Evolutionary conservation across 306 rosid genomes (phyloP), one percentile per base, ranked within the genome.

Genomic region (Sesbania bispinosa): DNA sequence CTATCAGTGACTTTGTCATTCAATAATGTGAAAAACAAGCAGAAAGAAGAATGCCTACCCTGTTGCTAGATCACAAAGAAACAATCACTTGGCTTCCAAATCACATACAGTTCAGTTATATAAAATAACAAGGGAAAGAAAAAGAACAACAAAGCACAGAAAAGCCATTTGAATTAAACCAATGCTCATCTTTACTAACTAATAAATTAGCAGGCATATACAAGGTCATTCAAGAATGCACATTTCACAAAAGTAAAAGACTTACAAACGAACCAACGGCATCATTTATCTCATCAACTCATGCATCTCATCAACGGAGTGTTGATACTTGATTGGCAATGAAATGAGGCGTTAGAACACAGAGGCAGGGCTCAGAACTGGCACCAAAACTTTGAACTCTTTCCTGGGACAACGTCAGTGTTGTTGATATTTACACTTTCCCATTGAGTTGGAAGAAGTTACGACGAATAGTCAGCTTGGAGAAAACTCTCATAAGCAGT

Each of bases 401-500:
- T 66, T 50, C 62, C 7, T n/a, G 46, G 69, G 33, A 70, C 74
- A 79, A 81, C 75, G 67, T 59, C 41, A 57, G 75, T 35, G 65
- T 70, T 70, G 69, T 77, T 27, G 77, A 61, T 80, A 89, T 89
- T 64, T 84, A 84, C 92, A 78, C 81, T 79, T 67, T 73, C 55
- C 26, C 65, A 32, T 58, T 43, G 7, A 36, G 78, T 76, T 72
- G 76, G 78, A 52, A 47, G 77, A 80, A 52, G 81, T 60, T 68
- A 71, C 4, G 68, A 73, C 53, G 82, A 86, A 72, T 84, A 87
- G 66, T 90, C 96, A 11, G 84, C 63, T 1, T 19, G 79, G 23
- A 93, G 88, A 77, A 90, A 92, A 65, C 77, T 79, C 83, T 85
- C 92, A 59, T 84, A 93, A 16, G 63, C 58, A 21, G 97, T 90